A percentile compares a stretch with the other conserved stretches of the same genome.
Conservation (phyloP, 2,329 filamentous ascomycete genomes). For the Diaporthe caulivora region DNA sequence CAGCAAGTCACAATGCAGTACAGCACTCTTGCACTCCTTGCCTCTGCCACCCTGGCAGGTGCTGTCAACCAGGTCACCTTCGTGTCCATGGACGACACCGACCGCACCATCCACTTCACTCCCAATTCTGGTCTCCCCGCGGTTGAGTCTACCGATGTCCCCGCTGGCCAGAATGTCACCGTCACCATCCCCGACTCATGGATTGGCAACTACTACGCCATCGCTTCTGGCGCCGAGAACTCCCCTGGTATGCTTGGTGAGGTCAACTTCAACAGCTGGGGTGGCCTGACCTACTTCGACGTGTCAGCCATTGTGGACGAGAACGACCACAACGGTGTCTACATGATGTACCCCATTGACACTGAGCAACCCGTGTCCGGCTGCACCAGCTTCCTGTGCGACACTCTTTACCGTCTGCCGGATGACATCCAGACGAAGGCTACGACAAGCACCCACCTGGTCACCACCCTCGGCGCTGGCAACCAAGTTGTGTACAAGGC, state of each 20-base stretch:
- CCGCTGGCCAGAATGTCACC: slow-evolving; percentile 52
- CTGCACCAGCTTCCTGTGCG: slow-evolving; percentile 56
- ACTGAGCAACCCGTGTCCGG: slow-evolving; percentile 50
- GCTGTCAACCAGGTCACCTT: slow-evolving; percentile 68
- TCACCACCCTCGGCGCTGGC: slow-evolving; percentile 62
- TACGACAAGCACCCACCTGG: slow-evolving; percentile 60
- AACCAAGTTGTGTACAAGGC: slow-evolving; percentile 41
- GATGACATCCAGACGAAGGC: slow-evolving; percentile 69
- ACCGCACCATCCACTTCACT: slow-evolving; percentile 65
- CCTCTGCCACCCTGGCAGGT: slow-evolving; percentile 55
- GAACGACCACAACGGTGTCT: slow-evolving; percentile 53
- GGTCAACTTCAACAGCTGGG: slow-evolving; percentile 52
- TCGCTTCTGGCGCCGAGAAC: slow-evolving; percentile 48
- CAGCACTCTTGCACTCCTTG: slow-evolving; percentile 56
- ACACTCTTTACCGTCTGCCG: slow-evolving; percentile 64
- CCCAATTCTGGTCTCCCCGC: slow-evolving; percentile 52
- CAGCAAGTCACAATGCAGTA: slow-evolving; percentile 66
- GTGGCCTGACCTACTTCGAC: slow-evolving; percentile 55
- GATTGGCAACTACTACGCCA: slow-evolving; percentile 52
- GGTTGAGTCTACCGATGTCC: slow-evolving; percentile 55
- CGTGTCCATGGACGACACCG: slow-evolving; percentile 66
- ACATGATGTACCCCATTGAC: slow-evolving; percentile 53
- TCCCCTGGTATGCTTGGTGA: slow-evolving; percentile 54
- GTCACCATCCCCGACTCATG: slow-evolving; percentile 45
- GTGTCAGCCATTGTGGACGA: slow-evolving; percentile 60